Base-by-base conservation (phyloP, 2,329 filamentous ascomycete species). In the Ophiobolus disseminans region DNA sequence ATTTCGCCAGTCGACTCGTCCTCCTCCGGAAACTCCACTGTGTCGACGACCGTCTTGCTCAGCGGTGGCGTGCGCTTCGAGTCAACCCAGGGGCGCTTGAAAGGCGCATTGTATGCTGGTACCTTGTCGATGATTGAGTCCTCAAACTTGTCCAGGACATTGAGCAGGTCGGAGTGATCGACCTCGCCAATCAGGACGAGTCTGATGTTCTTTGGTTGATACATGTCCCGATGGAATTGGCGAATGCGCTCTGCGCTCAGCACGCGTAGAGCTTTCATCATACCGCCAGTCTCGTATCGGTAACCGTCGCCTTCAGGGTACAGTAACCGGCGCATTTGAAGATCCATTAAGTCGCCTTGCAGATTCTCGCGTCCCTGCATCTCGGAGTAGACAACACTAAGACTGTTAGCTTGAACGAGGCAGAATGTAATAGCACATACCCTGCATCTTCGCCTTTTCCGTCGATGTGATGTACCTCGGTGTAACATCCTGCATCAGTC, bases 291-390 rank as follows among this genome's bases (percentile, higher is more conserved):
- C 75, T 99, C 94, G 62, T 97, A 97, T 49, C 93, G 87, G 69
- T 97, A 99, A 2, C 94, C 94, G 45, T 95, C 86, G 37, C 90
- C 88, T 70, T 94, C 86, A 0, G 92, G 92, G 63, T 97, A 99
- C 26, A 96, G 78, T 35, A 94, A 78, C 2, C 90, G 85, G 31
- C 90, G 87, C 42, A 90, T 87, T 57, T 85, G 83, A 48, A 97
- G 80, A 57, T 96, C 90, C 83, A 97, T 96, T 49, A 97, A 84
- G 70, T 96, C 91, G 6, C 82, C 80, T 58, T 89, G 86, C 42
- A 85, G 87, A 68, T 96, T 96, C 69, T 97, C 89, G 2, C 96
- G 86, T 19, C 87, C 94, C 75, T 99, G 94, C 94, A 99, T 99
- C 75, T 99, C 94, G 0, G 93, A 97, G 75, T 99, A 99, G 7